Percentiles rank a stretch among this genome's conserved stretches.
Conservation (phyloP, 495 filamentous ascomycete species). For the Podospora tetraspora region DNA sequence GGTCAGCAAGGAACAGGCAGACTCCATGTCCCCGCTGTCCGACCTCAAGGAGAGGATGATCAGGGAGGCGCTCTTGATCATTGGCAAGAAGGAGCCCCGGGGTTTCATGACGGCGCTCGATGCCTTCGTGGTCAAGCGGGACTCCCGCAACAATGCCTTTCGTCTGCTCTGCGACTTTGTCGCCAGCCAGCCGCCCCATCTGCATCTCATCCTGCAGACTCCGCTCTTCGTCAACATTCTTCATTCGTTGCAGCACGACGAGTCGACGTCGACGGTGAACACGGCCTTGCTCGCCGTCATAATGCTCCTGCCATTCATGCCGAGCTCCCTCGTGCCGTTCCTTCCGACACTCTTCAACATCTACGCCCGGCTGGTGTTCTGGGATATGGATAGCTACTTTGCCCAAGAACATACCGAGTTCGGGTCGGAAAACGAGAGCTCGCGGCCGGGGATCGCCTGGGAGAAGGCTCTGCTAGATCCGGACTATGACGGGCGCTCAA, state of each 20-base stretch:
- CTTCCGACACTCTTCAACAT: constrained; percentile 68
- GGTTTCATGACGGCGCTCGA: constrained; percentile 57
- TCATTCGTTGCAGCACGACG: constrained; percentile 64
- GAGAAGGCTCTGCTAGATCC: constrained; percentile 53
- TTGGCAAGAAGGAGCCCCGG: constrained; percentile 64
- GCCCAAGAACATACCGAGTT: constrained; percentile 29
- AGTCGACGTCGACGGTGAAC: constrained; percentile 61
- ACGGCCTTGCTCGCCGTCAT: constrained; percentile 61
- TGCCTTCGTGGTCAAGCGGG: constrained; percentile 52
- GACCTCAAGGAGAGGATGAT: constrained; percentile 52
- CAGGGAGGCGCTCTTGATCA: constrained; percentile 50
- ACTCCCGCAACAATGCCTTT: constrained; percentile 52
- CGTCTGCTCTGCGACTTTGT: constrained; percentile 61
- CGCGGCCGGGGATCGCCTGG: constrained; percentile 41
- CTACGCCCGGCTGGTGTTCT: constrained; percentile 67
- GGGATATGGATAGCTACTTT: constrained; percentile 51
- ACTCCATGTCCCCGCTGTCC: constrained; percentile 34
- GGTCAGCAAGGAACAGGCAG: constrained; percentile 43
- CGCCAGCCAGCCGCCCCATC: constrained; percentile 61
- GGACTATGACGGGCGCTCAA: constrained; percentile 52
- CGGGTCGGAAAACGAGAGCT: constrained; percentile 27
- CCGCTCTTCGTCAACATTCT: constrained; percentile 61
- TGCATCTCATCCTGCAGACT: constrained; percentile 62
- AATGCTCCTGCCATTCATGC: constrained; percentile 73
- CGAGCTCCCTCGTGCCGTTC: constrained; percentile 55